Conservation (phyloP, 768 basidiomycete genomes). For the Lactarius evosmus region DNA sequence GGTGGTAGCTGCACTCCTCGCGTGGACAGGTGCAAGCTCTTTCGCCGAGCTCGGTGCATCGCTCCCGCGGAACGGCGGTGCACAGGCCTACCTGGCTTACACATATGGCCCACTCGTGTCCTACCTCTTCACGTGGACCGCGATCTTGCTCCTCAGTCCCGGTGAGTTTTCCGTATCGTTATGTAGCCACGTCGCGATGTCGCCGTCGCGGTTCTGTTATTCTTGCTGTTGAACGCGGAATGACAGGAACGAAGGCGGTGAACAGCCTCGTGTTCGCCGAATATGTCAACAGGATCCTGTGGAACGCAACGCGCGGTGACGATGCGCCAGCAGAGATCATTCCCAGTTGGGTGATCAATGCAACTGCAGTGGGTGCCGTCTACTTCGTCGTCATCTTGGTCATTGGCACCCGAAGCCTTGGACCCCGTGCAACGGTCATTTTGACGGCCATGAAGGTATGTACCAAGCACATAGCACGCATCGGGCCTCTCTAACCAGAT, state of each 20-base stretch:
- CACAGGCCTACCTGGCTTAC: slow-evolving; percentile 14
- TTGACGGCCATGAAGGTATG: slow-evolving; percentile 12
- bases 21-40: slow-evolving; percentile 13
- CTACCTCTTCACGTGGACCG: slow-evolving; percentile 15
- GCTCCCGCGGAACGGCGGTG: slow-evolving; percentile 14
- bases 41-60: slow-evolving; percentile 15
- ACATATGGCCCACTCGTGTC: slow-evolving; percentile 16
- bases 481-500: neutral
- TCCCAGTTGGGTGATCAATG: slow-evolving; percentile 12
- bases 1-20: slow-evolving; percentile 4
- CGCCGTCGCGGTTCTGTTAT: too few species aligned
- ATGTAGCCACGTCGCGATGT: too few species aligned
- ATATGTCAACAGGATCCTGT: slow-evolving; percentile 5
- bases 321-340: slow-evolving; percentile 9
- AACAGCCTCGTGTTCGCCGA: slow-evolving; percentile 17
- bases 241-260: slow-evolving; percentile 15
- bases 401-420: slow-evolving; percentile 5
- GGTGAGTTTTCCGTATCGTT: neutral
- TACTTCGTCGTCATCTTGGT: slow-evolving; percentile 3
- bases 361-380: slow-evolving; percentile 5
- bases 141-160: slow-evolving; percentile 1
- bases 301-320: slow-evolving; percentile 14
- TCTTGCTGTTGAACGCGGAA: neutral
- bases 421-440: slow-evolving; percentile 8
- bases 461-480: neutral